Evolutionary conservation across 768 basidiomycete genomes (phyloP), one percentile per base, ranked within the genome.

Genomic region (Leccinum subgranulosum): DNA sequence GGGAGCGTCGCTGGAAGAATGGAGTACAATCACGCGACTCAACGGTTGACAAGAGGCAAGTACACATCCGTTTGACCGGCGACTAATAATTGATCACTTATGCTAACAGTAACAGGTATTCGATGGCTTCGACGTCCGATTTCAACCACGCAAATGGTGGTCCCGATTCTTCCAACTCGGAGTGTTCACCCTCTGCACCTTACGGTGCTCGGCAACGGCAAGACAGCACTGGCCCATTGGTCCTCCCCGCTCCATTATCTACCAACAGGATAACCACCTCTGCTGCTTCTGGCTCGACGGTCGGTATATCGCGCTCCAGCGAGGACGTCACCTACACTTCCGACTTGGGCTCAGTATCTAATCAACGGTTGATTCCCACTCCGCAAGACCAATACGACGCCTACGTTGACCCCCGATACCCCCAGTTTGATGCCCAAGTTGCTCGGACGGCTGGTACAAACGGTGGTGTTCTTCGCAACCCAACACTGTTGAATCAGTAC

Each of bases 1-100:
- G 96, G 50, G 97, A 98, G 63, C 77, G 96, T 63, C 81, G 94
- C 60, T 98, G 92, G 93, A 94, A 87, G 84, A 88, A 73, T 68
- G 94, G 93, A 7, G 83, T 83, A 21, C 84, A 88, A 62, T 94
- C 92, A 5, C 82, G 90, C 59, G 93, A 96, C 67, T 87, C 85
- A 23, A 81, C 83, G 6, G 84, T 81, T 67, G 88, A 90, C 54
- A 87, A 71, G 70, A 77, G 83, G 90, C 90, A 69, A 59, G 84
- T 52, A n/a, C 53, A 41, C 36, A 23, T 56, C 54, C 15, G 29
- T 53, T 59, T 29, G 12, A 53, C 47, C 23, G 23, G n/a, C 23
- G 23, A 55, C 41, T 67, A 33, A 27, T 67, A 33, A 29, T 57
- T 62, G 59, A 58, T 60, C 15, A 73, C n/a, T 66, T 49, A 69